Base-by-base conservation (phyloP, 495 filamentous ascomycete species). In the Hypoxylon lienhwacheense region DNA sequence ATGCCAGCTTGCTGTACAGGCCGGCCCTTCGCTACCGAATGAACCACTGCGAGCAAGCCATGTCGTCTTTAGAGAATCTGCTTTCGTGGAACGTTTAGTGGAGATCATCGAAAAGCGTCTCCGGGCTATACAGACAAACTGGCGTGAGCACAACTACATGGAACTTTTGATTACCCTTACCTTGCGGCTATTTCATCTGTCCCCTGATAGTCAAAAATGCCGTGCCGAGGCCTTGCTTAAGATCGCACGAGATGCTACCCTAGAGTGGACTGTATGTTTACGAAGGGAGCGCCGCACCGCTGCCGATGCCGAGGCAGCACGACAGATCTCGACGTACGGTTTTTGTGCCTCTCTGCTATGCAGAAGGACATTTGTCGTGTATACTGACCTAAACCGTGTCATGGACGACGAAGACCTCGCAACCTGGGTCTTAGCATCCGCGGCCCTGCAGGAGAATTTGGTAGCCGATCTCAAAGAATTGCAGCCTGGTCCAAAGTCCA, bases 111-210 rank as follows among this genome's bases (percentile, higher is more conserved):
- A 69, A 2, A 36, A 57, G 5, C 72, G 77, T 2, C 54, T 84
- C 0, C 39, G 61, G 0, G 63, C 24, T 15, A 70, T 84, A 10
- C 48, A 46, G 4, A 53, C 59, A 1, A 84, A 80, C 43, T 84
- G 77, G 79, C 67, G 82, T 16, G 82, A 85, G 33, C 54, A 55
- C 1, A 53, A 74, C 33, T 63, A 66, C 5, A 80, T 83, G 77
- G 72, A 76, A 7, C 64, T 70, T 2, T 51, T 82, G 0, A 70
- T 81, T 28, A 73, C 74, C 0, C 51, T 82, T 3, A 42, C 39
- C 5, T 58, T 78, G 8, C 53, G 70, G 46, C 2, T 78, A 19
- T 52, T 46, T 41, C 66, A 35, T 17, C 33, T 63, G 7, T 47
- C 54, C 1, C 33, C 26, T 2, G 37, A 26, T 10, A 33, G 4